Conservation (phyloP, 768 basidiomycete species). For the Ramaria rubella region DNA sequence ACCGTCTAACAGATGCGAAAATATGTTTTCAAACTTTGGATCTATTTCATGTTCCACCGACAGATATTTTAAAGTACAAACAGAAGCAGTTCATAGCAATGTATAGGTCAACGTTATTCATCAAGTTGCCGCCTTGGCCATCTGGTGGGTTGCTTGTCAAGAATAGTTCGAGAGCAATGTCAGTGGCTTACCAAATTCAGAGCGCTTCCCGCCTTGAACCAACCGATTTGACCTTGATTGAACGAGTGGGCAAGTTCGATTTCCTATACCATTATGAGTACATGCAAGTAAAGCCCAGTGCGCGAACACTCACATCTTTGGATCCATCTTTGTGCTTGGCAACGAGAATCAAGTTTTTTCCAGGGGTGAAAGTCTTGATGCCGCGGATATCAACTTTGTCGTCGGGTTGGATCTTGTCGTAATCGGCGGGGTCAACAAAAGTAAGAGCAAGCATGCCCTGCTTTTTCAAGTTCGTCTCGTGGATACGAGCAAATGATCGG, state of each 20-base stretch:
- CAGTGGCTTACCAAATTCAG: slow-evolving; percentile 61
- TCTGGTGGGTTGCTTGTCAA: not conserved
- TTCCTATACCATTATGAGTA: slow-evolving; percentile 41
- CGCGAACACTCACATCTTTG: slow-evolving; percentile 45
- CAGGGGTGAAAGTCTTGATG: slow-evolving; percentile 82
- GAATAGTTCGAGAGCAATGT: not conserved
- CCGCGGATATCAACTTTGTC: slow-evolving; percentile 90
- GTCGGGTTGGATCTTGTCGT: slow-evolving; percentile 82
- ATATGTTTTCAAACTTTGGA: not conserved
- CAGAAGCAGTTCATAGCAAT: not conserved
- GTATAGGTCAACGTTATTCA: not conserved
- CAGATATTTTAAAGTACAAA: not conserved
- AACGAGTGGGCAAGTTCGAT: slow-evolving; percentile 85
- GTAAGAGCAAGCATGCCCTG: slow-evolving; percentile 98
- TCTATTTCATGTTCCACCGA: not conserved
- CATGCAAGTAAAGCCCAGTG: slow-evolving; percentile 6
- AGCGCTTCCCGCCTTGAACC: slow-evolving; percentile 98
- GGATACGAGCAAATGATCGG: slow-evolving; percentile 95
- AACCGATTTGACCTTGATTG: slow-evolving; percentile 94
- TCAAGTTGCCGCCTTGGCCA: not conserved
- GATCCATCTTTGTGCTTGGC: slow-evolving; percentile 79
- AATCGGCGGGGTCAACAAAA: slow-evolving; percentile 87
- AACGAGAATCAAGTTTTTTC: slow-evolving; percentile 80
- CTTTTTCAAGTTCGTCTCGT: slow-evolving; percentile 98
- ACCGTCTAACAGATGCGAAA: not conserved